phyloP scores from a whole-genome alignment of 257 asterid genomes.

The Orobanche coerulescens region DNA sequence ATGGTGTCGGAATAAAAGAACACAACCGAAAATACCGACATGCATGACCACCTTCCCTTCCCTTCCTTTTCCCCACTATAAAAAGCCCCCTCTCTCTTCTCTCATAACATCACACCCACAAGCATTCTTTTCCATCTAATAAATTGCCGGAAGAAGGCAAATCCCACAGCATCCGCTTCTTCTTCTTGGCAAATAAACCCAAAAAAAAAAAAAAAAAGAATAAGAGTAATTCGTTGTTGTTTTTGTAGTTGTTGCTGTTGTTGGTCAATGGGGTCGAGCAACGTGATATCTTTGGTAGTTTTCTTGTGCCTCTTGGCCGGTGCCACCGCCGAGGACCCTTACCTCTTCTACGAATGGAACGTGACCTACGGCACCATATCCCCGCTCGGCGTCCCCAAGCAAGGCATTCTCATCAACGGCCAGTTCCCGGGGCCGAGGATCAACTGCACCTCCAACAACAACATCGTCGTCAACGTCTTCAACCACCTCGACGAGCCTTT shows the following conservation, averaged over 20 bases:
- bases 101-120: neutral
- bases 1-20: neutral
- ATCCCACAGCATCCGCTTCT: conserved; percentile 11
- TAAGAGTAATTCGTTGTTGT: neutral
- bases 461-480: conserved; percentile 41
- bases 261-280: conserved; percentile 1
- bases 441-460: conserved; percentile 58
- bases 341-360: conserved; percentile 33
- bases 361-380: conserved; percentile 43
- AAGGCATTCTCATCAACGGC: conserved; percentile 50
- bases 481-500: conserved; percentile 46
- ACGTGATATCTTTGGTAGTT: conserved; percentile 10
- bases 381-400: conserved; percentile 48
- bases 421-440: conserved; percentile 47
- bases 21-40: neutral
- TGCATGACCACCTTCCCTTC: no score
- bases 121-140: neutral
- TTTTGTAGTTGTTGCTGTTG: neutral
- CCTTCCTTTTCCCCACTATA: neutral
- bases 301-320: conserved; percentile 23
- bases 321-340: conserved; percentile 45
- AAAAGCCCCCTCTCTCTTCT: neutral
- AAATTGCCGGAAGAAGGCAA: conserved; percentile 21
- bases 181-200: conserved; percentile 20
- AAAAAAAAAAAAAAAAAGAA: neutral